Conservation (phyloP, 2,329 filamentous ascomycete genomes). For the Aspergillus sp. region DNA sequence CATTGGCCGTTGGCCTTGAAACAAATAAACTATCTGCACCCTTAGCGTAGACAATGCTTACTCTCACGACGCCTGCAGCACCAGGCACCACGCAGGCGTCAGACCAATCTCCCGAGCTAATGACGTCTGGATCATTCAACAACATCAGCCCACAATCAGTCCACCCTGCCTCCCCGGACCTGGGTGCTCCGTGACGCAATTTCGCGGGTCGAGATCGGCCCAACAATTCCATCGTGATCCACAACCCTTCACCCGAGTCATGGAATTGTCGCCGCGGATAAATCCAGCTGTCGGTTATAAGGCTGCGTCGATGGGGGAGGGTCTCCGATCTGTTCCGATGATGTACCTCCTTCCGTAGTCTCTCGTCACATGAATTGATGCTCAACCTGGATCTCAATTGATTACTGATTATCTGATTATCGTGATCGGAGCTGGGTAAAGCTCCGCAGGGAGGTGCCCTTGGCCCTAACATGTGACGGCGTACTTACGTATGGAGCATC, state of each 20-base stretch:
- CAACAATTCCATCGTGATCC: neutral
- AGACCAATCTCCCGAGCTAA: neutral
- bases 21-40: neutral
- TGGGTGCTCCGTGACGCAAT: neutral
- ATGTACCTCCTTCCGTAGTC: neutral
- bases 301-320: neutral
- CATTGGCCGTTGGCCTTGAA: neutral
- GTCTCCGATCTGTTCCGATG: neutral
- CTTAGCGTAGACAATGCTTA: neutral
- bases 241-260: neutral
- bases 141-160: neutral
- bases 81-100: no score
- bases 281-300: neutral
- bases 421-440: neutral
- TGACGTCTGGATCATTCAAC: neutral
- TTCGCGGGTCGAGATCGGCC: neutral
- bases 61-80: neutral
- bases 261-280: neutral
- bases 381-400: neutral
- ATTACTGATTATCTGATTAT: neutral
- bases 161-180: neutral
- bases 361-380: neutral
- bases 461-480: no score
- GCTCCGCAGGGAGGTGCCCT: no score
- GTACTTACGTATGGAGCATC: no score